These are phyloP conservation scores for Hymenoscyphus infarciens DNA, from an alignment of 2,329 filamentous ascomycete species.

Conservation along the genomic window DNA sequence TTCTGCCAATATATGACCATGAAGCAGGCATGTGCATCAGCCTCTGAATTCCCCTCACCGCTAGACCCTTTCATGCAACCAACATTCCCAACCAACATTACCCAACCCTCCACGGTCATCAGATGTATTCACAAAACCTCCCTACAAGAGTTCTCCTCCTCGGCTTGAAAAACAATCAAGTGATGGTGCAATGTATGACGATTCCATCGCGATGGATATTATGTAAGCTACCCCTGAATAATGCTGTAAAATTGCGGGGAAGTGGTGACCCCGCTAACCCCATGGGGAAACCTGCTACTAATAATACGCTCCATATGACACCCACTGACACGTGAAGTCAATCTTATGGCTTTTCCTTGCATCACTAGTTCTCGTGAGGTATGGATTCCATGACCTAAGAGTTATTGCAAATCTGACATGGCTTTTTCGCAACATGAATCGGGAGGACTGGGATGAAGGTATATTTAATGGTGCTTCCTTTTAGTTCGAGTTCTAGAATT, in stretches of 20 bases:
- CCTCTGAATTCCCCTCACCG: no score
- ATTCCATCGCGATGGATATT: not conserved
- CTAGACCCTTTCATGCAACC: no score
- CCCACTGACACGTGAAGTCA: no score
- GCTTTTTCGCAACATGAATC: not conserved
- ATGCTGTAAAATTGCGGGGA: not conserved
- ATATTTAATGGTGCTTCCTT: not conserved
- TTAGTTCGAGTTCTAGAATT: no score
- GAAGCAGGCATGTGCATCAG: no score
- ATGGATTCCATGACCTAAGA: slow-evolving; percentile 3
- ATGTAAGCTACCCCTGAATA: slow-evolving; percentile 1
- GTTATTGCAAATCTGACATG: not conserved
- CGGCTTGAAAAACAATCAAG: not conserved
- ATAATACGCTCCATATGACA: not conserved
- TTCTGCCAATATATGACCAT: no score
- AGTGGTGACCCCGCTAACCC: not conserved
- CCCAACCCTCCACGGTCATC: not conserved
- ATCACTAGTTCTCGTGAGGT: not conserved
- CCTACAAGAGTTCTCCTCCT: not conserved
- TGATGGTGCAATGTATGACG: not conserved
- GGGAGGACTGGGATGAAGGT: not conserved
- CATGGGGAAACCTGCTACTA: not conserved
- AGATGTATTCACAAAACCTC: not conserved
- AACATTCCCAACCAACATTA: not conserved
- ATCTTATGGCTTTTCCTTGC: not conserved